Conservation (phyloP, 176 grass and related monocot genomes). For the Cenchrus americanus region DNA sequence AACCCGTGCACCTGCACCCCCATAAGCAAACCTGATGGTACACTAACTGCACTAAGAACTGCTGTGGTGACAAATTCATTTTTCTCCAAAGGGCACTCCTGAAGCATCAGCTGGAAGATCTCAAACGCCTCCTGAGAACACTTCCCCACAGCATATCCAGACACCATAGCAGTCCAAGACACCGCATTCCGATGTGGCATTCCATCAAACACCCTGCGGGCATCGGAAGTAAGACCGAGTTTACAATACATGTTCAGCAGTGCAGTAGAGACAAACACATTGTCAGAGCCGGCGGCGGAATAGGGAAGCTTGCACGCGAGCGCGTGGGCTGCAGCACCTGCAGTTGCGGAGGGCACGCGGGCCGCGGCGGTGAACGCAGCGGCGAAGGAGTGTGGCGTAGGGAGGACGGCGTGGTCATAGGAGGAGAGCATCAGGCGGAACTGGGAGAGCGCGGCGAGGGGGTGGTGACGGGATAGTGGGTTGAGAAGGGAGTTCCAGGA, state of each 20-base stretch:
- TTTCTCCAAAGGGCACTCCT: slow-evolving; percentile 33
- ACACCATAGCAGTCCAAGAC: slow-evolving; percentile 70
- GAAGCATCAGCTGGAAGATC: slow-evolving; percentile 63
- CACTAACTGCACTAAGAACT: slow-evolving; percentile 64
- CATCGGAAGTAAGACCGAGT: slow-evolving; percentile 42
- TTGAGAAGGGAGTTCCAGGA: slow-evolving; percentile 82
- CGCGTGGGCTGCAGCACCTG: slow-evolving; percentile 39
- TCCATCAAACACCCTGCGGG: slow-evolving; percentile 63
- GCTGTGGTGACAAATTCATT: slow-evolving; percentile 70
- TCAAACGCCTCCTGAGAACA: slow-evolving; percentile 49
- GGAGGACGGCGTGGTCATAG: slow-evolving; percentile 27
- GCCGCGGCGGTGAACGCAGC: slow-evolving; percentile 62
- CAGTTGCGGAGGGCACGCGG: neutral
- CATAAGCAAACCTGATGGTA: slow-evolving; percentile 52
- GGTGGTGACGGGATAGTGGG: slow-evolving; percentile 41
- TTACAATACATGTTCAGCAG: slow-evolving; percentile 80
- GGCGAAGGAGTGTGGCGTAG: slow-evolving; percentile 58
- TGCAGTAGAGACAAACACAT: slow-evolving; percentile 60
- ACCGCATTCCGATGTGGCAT: slow-evolving; percentile 61
- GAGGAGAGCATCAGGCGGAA: slow-evolving; percentile 58
- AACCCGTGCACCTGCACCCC: slow-evolving; percentile 65
- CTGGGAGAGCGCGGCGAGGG: slow-evolving; percentile 36
- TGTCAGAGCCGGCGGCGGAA: slow-evolving; percentile 33
- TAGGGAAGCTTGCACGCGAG: slow-evolving; percentile 59
- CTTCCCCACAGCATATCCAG: slow-evolving; percentile 62